A percentile compares a stretch with the other conserved stretches of the same genome.
Evolutionary conservation across 129 eudicot species (phyloP).

Genomic region (Ambrosia artemisiifolia): DNA sequence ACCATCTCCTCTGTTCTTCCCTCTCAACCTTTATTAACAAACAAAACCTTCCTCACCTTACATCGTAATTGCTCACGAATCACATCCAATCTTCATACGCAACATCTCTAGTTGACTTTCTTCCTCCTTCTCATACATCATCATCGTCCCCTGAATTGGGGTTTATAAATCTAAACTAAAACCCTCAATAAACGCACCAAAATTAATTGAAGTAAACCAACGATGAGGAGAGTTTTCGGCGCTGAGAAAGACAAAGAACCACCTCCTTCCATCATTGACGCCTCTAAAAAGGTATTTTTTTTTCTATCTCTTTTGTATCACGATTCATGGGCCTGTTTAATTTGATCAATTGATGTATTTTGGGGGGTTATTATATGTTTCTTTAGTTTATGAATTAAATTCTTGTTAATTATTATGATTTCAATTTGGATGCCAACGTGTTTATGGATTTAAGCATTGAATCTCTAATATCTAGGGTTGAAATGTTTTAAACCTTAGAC

Average conservation of each 20-base stretch:
- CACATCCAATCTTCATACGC: constrained; percentile 3
- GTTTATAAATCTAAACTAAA: constrained; percentile 2
- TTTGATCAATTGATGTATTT: constrained; percentile 15
- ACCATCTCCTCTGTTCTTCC: too few species aligned
- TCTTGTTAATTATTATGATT: neutral
- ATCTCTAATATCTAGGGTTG: neutral
- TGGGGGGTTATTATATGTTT: neutral
- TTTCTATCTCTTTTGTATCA: neutral
- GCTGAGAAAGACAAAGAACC: constrained; percentile 82
- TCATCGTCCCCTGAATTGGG: constrained; percentile 13
- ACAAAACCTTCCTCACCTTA: neutral
- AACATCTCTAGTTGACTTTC: constrained; percentile 23
- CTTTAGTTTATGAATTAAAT: neutral
- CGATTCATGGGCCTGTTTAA: neutral
- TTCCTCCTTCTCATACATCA: neutral
- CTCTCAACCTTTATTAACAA: too few species aligned
- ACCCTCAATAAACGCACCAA: too few species aligned
- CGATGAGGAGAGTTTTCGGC: constrained; percentile 87
- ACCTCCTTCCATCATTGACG: constrained; percentile 74
- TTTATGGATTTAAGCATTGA: neutral
- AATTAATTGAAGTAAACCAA: constrained; percentile 7
- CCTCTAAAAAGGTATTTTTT: constrained; percentile 65
- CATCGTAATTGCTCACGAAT: constrained; percentile 14
- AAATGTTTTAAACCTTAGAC: too few species aligned
- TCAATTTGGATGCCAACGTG: constrained; percentile 9